Base-by-base conservation (phyloP, 805 yeast species). In the Metschnikowia sp. region DNA sequence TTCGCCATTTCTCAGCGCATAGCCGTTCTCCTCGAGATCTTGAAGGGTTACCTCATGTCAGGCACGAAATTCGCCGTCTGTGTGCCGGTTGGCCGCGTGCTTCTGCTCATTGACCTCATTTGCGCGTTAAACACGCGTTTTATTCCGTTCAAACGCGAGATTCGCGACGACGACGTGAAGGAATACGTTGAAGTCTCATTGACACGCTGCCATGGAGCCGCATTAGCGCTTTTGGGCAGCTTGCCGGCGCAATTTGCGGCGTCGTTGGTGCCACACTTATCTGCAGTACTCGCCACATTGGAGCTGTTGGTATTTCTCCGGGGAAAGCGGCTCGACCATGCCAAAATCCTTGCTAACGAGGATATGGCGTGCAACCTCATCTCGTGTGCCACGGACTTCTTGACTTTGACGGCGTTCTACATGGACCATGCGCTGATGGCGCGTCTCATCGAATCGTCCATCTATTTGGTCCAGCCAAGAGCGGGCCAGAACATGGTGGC, bases 21-120 rank as follows among this genome's bases (percentile, higher is more conserved):
- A 10, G 63, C 69, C 10, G 55, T 77, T 5, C 64, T 86, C 33
- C 62, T 74, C 32, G 69, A 69, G 30, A 55, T 70, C 29, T 53
- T 70, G 32, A 41, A 42, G 48, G 84, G 46, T 44, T 86, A 52
- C 53, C 61, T 48, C 65, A 64, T 75, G 3, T 68, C 79, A 8
- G 76, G 80, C 26, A 81, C 89, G 1, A 79, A 77, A 36, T 75
- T 70, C 55, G 69, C 82, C 10, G 75, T 83, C 8, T 70, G 75
- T 51, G 73, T 86, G 8, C 94, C 95, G 3, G 52, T 88, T 11
- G 91, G 92, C 1, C 57, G 67, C 39, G 59, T 85, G 3, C 59
- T 84, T 5, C 60, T 70, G 8, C 50, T 83, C 41, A 68, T 74
- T 19, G 89, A 85, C 56, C 65, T 82, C 10, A 58, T 84, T 12